Evolutionary conservation across 2,329 filamentous ascomycete genomes (phyloP).

Genomic region (Apiospora malaysiana): DNA sequence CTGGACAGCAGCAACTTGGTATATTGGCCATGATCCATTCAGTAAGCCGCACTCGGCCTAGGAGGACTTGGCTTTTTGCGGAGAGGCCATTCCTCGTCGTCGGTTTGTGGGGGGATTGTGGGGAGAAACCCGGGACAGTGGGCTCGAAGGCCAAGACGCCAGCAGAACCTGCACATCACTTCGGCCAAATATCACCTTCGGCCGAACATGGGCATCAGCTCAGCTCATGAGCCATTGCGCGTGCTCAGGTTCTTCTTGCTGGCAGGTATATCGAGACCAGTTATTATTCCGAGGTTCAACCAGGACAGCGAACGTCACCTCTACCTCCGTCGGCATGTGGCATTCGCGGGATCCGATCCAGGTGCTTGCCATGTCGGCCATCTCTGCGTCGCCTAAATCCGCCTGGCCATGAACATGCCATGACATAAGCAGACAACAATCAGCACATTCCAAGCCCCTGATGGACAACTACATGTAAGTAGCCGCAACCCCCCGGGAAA

Average conservation of each 20-base stretch:
- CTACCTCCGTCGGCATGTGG: not conserved
- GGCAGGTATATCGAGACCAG: too few relatives aligned
- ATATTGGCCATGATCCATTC: not conserved
- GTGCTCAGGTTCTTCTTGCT: not conserved
- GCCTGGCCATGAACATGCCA: not conserved
- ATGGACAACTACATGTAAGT: too few relatives aligned
- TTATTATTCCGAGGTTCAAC: not conserved
- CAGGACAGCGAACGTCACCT: not conserved
- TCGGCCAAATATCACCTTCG: not conserved
- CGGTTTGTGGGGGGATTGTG: slow-evolving; percentile 4
- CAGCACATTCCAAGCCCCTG: not conserved
- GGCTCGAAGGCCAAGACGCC: not conserved
- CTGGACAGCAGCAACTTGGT: not conserved
- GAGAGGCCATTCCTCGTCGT: not conserved
- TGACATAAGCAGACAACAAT: not conserved
- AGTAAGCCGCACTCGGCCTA: slow-evolving; percentile 7
- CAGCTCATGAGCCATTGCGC: not conserved
- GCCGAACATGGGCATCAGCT: not conserved
- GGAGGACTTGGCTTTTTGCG: slow-evolving; percentile 15
- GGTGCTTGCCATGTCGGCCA: not conserved
- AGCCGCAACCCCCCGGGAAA: not conserved
- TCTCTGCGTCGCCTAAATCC: too few relatives aligned
- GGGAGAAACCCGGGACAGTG: not conserved
- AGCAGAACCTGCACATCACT: not conserved
- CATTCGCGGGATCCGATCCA: not conserved